A percentile compares a stretch with the other conserved stretches of the same genome.
Evolutionary conservation across 306 rosid genomes (phyloP).

Genomic region (Pyrus betulifolia): DNA sequence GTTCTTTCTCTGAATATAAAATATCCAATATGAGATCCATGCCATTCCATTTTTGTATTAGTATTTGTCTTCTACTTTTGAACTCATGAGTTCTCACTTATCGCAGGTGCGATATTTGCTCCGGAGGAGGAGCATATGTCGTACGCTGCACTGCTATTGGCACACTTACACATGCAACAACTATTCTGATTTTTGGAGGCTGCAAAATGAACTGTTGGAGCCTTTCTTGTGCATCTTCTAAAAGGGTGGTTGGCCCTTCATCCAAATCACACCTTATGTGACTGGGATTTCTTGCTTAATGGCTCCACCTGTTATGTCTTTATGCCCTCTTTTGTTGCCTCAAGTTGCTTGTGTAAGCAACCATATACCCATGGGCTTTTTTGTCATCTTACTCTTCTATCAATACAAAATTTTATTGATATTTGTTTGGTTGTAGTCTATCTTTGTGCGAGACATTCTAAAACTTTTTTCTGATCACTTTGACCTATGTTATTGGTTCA

Average conservation of each 20-base stretch:
- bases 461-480: constrained; percentile 29
- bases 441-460: constrained; percentile 10
- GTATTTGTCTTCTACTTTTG: constrained; percentile 32
- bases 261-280: constrained; percentile 93
- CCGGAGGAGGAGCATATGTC: constrained; percentile 99
- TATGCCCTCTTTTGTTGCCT: constrained; percentile 91
- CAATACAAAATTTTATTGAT: constrained; percentile 13
- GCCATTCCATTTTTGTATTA: constrained; percentile 12
- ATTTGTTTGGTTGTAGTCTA: constrained; percentile 2
- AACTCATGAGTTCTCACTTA: constrained; percentile 87
- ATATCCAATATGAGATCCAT: constrained; percentile 28
- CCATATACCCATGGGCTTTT: constrained; percentile 73
- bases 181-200: constrained; percentile 94
- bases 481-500: constrained; percentile 34
- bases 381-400: constrained; percentile 20
- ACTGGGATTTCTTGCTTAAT: constrained; percentile 89
- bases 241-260: constrained; percentile 85
- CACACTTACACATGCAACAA: constrained; percentile 92
- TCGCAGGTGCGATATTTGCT: constrained; percentile 99
- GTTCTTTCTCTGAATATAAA: constrained; percentile 11
- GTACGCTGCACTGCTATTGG: constrained; percentile 99
- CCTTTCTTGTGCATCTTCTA: constrained; percentile 97
- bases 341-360: constrained; percentile 99
- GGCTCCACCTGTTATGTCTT: constrained; percentile 88
- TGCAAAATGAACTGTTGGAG: constrained; percentile 98